These are phyloP conservation scores for Epichloe hybrida DNA, from an alignment of 2,329 filamentous ascomycete species.

Conservation along the genomic window DNA sequence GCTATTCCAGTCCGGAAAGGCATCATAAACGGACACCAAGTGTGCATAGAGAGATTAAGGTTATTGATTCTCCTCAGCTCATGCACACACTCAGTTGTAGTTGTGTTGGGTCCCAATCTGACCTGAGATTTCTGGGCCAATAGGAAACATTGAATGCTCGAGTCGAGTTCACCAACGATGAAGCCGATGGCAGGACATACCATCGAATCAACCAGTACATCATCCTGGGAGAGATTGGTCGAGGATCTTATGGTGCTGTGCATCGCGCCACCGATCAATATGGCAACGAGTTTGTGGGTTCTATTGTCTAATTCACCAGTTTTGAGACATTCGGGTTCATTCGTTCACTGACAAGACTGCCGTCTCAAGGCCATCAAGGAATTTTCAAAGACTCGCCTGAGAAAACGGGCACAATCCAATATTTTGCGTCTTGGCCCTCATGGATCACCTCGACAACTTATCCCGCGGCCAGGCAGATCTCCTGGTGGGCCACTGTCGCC, in stretches of 20 bases:
- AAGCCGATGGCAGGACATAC: slow-evolving; percentile 66
- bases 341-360: slow-evolving; percentile 8
- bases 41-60: slow-evolving; percentile 44
- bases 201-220: slow-evolving; percentile 91
- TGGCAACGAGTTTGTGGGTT: slow-evolving; percentile 78
- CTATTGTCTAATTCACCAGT: background rate
- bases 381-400: slow-evolving; percentile 83
- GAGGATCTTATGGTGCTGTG: slow-evolving; percentile 88
- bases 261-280: slow-evolving; percentile 83
- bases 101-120: background rate
- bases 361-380: slow-evolving; percentile 77
- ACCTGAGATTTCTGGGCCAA: slow-evolving; percentile 5
- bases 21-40: slow-evolving; percentile 46
- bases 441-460: slow-evolving; percentile 18
- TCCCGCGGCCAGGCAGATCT: slow-evolving; percentile 8
- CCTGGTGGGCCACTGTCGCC: slow-evolving; percentile 11
- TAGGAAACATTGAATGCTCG: slow-evolving; percentile 86
- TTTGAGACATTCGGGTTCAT: background rate
- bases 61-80: slow-evolving; percentile 11
- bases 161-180: slow-evolving; percentile 75
- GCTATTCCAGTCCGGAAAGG: slow-evolving; percentile 39
- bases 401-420: slow-evolving; percentile 82
- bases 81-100: background rate
- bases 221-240: slow-evolving; percentile 90
- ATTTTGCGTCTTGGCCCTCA: slow-evolving; percentile 47